Evolutionary conservation across 768 basidiomycete genomes (phyloP).

Genomic region (Flagelloscypha sp.): DNA sequence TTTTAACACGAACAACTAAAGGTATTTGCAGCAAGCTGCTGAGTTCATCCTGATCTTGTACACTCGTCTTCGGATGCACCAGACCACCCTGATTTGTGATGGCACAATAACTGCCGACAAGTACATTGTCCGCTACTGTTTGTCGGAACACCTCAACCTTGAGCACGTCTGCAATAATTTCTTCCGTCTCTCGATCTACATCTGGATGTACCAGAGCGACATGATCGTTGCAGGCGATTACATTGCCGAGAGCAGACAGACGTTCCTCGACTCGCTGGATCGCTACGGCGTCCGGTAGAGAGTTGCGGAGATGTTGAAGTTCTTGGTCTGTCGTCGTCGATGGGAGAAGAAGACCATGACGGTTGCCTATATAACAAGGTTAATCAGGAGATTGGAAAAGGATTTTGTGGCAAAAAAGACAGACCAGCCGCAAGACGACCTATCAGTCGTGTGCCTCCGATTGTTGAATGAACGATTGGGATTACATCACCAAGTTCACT

Average conservation of each 20-base stretch:
- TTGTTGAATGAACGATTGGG: constrained; percentile 93
- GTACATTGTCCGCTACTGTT: constrained; percentile 92
- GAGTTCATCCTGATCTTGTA: constrained; percentile 96
- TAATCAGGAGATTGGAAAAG: neutral
- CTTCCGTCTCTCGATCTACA: constrained; percentile 96
- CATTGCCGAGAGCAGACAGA: constrained; percentile 93
- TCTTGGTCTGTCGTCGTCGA: constrained; percentile 96
- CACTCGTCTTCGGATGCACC: constrained; percentile 94
- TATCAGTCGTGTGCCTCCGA: constrained; percentile 89
- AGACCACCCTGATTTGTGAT: constrained; percentile 96
- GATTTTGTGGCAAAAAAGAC: constrained; percentile 9
- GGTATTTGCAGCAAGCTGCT: constrained; percentile 91
- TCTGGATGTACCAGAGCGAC: constrained; percentile 99
- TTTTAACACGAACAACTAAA: constrained; percentile 59
- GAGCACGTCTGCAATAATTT: constrained; percentile 98
- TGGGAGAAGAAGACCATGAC: constrained; percentile 94
- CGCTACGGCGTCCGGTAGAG: constrained; percentile 85
- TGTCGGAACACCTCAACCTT: constrained; percentile 99
- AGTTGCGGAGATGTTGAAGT: constrained; percentile 93
- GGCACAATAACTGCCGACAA: constrained; percentile 93
- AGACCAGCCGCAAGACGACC: constrained; percentile 87
- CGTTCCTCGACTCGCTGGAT: constrained; percentile 97
- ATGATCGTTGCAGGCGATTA: constrained; percentile 97
- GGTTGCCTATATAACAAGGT: constrained; percentile 56
- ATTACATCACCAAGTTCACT: constrained; percentile 87